Percentiles rank a stretch among this genome's conserved stretches.
Evolutionary conservation across 2,329 filamentous ascomycete genomes (phyloP).

Genomic region (Cordyceps tenuipes): DNA sequence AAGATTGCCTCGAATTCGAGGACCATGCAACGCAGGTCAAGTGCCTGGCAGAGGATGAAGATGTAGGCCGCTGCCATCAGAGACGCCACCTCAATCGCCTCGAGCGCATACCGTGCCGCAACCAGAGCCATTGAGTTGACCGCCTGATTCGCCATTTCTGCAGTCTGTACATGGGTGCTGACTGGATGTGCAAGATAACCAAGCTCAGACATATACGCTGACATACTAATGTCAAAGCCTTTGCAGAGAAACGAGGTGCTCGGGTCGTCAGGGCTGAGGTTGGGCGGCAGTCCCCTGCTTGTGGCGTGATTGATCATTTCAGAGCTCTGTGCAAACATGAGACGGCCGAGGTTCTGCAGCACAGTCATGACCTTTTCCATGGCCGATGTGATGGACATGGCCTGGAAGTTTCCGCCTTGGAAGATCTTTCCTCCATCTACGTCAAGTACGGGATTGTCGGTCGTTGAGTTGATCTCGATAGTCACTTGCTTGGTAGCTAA

Average conservation of each 20-base stretch:
- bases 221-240: slow-evolving; percentile 57
- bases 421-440: slow-evolving; percentile 32
- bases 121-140: slow-evolving; percentile 36
- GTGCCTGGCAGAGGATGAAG: neutral
- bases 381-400: slow-evolving; percentile 51
- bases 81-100: neutral
- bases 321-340: slow-evolving; percentile 54
- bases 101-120: neutral
- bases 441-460: slow-evolving; percentile 57
- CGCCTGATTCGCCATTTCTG: slow-evolving; percentile 60
- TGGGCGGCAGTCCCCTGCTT: slow-evolving; percentile 56
- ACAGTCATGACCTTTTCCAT: slow-evolving; percentile 39
- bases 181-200: slow-evolving; percentile 55
- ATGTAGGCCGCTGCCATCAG: neutral
- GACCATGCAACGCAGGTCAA: neutral
- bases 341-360: slow-evolving; percentile 38
- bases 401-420: slow-evolving; percentile 63
- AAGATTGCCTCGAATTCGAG: neutral
- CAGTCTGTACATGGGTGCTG: slow-evolving; percentile 52
- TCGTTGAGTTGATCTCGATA: slow-evolving; percentile 57
- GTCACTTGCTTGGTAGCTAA: slow-evolving; percentile 49
- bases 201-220: slow-evolving; percentile 55
- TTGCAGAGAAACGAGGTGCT: slow-evolving; percentile 50
- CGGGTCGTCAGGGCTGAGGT: slow-evolving; percentile 51
- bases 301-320: slow-evolving; percentile 54